Percentiles rank a stretch among this genome's conserved stretches.
These are phyloP conservation scores for Diplocarpon mali DNA, from an alignment of 2,329 filamentous ascomycete genomes.

Conservation along the genomic window DNA sequence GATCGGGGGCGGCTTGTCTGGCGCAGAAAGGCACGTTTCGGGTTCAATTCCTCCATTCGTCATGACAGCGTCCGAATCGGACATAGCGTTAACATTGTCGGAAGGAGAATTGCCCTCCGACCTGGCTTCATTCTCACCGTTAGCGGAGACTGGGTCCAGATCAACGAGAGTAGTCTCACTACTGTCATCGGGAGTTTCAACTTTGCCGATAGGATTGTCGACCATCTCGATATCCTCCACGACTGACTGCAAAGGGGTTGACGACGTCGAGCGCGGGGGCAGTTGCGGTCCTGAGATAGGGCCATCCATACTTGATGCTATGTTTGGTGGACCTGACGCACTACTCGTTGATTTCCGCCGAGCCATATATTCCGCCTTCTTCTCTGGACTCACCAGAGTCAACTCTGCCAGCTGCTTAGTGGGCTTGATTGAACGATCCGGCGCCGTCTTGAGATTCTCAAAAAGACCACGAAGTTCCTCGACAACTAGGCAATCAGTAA, in stretches of 20 bases:
- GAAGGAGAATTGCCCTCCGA: not conserved
- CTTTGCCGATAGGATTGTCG: conserved; percentile 18
- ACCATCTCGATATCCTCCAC: conserved; percentile 27
- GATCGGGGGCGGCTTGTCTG: conserved; percentile 27
- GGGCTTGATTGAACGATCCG: conserved; percentile 53
- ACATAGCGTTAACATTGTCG: not conserved
- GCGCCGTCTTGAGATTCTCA: conserved; percentile 53
- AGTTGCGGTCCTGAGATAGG: conserved; percentile 20
- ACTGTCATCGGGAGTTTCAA: conserved; percentile 22
- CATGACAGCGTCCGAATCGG: conserved; percentile 22
- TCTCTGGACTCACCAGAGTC: conserved; percentile 54
- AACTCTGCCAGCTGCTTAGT: conserved; percentile 69
- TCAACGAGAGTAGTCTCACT: conserved; percentile 33
- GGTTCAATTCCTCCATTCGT: conserved; percentile 28
- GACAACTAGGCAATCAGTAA: conserved; percentile 45
- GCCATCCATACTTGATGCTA: conserved; percentile 15
- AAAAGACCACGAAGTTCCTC: conserved; percentile 63
- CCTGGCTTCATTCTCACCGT: not conserved
- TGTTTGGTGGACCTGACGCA: conserved; percentile 25
- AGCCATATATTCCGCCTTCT: conserved; percentile 35
- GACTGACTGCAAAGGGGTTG: conserved; percentile 7
- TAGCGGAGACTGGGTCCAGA: conserved; percentile 9
- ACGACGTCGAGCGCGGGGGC: conserved; percentile 13
- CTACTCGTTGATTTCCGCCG: conserved; percentile 35
- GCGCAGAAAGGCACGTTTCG: conserved; percentile 6